Percentiles rank a stretch among this genome's conserved stretches.
Conservation (phyloP, 2,329 filamentous ascomycete species). For the Cyphellophora europaea region DNA sequence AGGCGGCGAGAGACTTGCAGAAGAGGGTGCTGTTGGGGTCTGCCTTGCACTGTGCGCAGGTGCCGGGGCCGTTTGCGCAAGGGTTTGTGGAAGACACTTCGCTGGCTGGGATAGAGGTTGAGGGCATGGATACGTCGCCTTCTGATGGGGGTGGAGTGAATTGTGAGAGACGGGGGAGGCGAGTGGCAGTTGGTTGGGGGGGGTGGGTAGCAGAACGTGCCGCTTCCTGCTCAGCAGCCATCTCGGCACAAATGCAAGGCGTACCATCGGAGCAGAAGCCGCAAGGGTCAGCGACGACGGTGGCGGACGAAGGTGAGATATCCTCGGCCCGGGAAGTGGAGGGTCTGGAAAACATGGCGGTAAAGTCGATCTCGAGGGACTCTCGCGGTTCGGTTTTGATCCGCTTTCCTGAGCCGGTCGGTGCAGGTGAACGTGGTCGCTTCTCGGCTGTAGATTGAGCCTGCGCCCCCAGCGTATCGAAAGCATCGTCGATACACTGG, state of each 20-base stretch:
- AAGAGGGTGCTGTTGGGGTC: conserved; percentile 76
- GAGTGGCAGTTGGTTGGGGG: conserved; percentile 29
- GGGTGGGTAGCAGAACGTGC: background rate
- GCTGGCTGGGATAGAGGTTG: conserved; percentile 23
- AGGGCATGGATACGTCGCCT: conserved; percentile 48
- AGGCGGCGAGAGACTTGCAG: conserved; percentile 70
- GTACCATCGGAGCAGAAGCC: conserved; percentile 77
- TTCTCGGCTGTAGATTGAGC: conserved; percentile 28
- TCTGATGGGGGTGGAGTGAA: conserved; percentile 46
- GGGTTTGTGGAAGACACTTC: conserved; percentile 26
- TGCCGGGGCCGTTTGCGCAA: conserved; percentile 62
- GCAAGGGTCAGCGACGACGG: conserved; percentile 55
- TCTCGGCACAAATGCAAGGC: conserved; percentile 72
- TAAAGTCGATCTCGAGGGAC: conserved; percentile 63
- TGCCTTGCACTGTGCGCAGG: conserved; percentile 66
- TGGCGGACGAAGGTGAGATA: conserved; percentile 24
- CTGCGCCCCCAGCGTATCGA: conserved; percentile 35
- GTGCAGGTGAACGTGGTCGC: conserved; percentile 25
- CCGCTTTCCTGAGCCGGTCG: conserved; percentile 36
- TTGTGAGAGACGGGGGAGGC: conserved; percentile 29
- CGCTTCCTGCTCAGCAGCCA: conserved; percentile 33
- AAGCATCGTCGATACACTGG: conserved; percentile 48
- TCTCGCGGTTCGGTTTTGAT: conserved; percentile 32
- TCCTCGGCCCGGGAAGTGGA: conserved; percentile 42
- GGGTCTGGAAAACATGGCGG: conserved; percentile 28